Evolutionary conservation across 257 asterid species (phyloP), one percentile per base, ranked within the genome.

Genomic region (Anisodus tanguticus): DNA sequence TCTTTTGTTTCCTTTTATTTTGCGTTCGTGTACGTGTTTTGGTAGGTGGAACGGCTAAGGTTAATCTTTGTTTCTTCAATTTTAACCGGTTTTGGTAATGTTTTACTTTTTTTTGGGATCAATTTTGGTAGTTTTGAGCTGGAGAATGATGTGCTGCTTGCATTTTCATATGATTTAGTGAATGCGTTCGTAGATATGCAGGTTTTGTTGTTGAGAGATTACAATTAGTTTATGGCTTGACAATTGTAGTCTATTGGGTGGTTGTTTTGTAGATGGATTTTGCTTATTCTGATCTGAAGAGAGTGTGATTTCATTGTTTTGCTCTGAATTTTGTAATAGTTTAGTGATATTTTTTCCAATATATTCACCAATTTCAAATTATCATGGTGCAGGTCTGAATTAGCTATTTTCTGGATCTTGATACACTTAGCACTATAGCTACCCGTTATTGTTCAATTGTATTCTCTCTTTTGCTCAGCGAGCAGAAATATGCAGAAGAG

Each of bases 401-500:
- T 53, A 53, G 64, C 64, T 26, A 77, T 53, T 31, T 77, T 53
- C 31, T 31, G 64, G 64, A 77, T 77, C 49, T 77, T 26, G 64
- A 53, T 53, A 26, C 82, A 77, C 26, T 69, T 31, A 77, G 31
- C 82, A 77, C 11, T 15, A 77, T 54, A 77, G 82, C 64, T 7
- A 77, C 63, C 47, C 82, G 82, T 26, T 77, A 51, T 77, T 53
- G 49, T 77, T 53, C 82, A 8, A 37, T 54, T 77, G 66, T 15
- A 77, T 53, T 77, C 82, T 77, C 82, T 77, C 82, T 77, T 77
- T 77, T 77, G 82, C 82, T 53, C 49, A 13, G 82, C 74, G 55
- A n/a, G 70, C 12, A 53, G 77, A 39, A 86, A 88, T 83, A 95
- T 95, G 98, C 95, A 92, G 95, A 92, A 93, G 84, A 88, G 90